Evolutionary conservation across 768 basidiomycete genomes (phyloP).

Genomic region (Termitomyces sp.): DNA sequence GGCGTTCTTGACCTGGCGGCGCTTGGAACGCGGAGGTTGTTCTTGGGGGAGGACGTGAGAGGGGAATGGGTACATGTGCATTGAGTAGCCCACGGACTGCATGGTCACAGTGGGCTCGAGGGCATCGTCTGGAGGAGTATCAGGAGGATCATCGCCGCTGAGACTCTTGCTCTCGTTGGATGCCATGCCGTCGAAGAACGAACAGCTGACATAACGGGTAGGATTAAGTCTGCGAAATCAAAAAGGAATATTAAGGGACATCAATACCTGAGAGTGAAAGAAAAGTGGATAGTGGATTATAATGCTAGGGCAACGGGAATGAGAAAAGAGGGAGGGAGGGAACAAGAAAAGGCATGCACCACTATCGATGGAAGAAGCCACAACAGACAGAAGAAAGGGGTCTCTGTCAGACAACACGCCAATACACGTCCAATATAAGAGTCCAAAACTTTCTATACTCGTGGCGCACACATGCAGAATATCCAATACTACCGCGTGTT

Average conservation of each 20-base stretch:
- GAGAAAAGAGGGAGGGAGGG: slow-evolving; percentile 13
- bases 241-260: slow-evolving; percentile 8
- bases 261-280: background rate
- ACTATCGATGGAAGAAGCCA: slow-evolving; percentile 3
- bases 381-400: slow-evolving; percentile 4
- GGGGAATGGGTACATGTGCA: slow-evolving; percentile 72
- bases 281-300: too few relatives aligned
- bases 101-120: slow-evolving; percentile 31
- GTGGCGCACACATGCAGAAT: slow-evolving; percentile 11
- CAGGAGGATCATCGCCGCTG: slow-evolving; percentile 30
- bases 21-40: slow-evolving; percentile 65
- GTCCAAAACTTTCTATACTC: slow-evolving; percentile 1
- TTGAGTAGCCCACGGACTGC: slow-evolving; percentile 49
- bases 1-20: slow-evolving; percentile 87
- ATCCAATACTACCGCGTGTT: slow-evolving; percentile 5
- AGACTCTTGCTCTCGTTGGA: slow-evolving; percentile 28
- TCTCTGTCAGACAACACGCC: slow-evolving; percentile 9
- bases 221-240: slow-evolving; percentile 14
- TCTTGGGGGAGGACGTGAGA: slow-evolving; percentile 41
- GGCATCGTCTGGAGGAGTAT: slow-evolving; percentile 30
- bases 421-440: slow-evolving; percentile 8
- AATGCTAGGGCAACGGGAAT: background rate
- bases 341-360: slow-evolving; percentile 2
- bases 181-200: slow-evolving; percentile 20
- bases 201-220: slow-evolving; percentile 21